phyloP scores from a whole-genome alignment of 1,284 basidiomycete species.

The Clitocybe nebularis region DNA sequence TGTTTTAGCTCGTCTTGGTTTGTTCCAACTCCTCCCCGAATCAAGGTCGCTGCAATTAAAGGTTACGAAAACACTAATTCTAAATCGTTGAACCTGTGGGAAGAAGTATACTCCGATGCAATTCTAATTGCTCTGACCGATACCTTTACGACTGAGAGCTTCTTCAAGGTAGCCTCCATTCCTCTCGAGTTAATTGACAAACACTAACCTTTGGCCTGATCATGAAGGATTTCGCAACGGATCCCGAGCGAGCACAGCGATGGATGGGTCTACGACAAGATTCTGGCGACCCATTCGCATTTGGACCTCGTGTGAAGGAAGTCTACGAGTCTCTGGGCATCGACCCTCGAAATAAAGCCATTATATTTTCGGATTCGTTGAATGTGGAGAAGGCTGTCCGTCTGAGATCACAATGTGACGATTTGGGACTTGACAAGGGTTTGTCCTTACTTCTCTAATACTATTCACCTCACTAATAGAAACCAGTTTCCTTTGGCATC shows the following conservation, averaged over 20 bases:
- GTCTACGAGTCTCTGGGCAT: slow-evolving; percentile 68
- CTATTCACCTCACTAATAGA: slow-evolving; percentile 2
- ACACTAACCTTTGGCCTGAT: no score
- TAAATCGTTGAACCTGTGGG: slow-evolving; percentile 80
- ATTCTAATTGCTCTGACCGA: slow-evolving; percentile 83
- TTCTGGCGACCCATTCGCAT: slow-evolving; percentile 81
- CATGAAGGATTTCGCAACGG: slow-evolving; percentile 54
- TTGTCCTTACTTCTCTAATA: slow-evolving; percentile 17
- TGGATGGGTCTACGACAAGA: slow-evolving; percentile 92
- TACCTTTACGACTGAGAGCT: slow-evolving; percentile 84
- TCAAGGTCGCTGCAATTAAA: slow-evolving; percentile 71
- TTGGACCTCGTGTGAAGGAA: slow-evolving; percentile 68
- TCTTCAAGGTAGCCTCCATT: slow-evolving; percentile 59
- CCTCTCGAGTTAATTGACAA: no score
- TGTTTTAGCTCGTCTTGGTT: slow-evolving; percentile 4
- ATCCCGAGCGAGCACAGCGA: slow-evolving; percentile 57
- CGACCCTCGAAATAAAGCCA: slow-evolving; percentile 60
- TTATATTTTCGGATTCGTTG: slow-evolving; percentile 83
- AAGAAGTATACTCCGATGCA: slow-evolving; percentile 62
- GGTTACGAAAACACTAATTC: slow-evolving; percentile 80
- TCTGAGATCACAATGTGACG: slow-evolving; percentile 69
- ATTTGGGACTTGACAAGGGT: slow-evolving; percentile 70
- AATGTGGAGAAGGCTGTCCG: slow-evolving; percentile 67
- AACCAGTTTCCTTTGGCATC: slow-evolving; percentile 77
- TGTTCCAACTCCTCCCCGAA: slow-evolving; percentile 1